Percentiles rank a stretch among this genome's conserved stretches.
phyloP scores from a whole-genome alignment of 179 eudicot genomes.

The Sideroxylon spinosum region DNA sequence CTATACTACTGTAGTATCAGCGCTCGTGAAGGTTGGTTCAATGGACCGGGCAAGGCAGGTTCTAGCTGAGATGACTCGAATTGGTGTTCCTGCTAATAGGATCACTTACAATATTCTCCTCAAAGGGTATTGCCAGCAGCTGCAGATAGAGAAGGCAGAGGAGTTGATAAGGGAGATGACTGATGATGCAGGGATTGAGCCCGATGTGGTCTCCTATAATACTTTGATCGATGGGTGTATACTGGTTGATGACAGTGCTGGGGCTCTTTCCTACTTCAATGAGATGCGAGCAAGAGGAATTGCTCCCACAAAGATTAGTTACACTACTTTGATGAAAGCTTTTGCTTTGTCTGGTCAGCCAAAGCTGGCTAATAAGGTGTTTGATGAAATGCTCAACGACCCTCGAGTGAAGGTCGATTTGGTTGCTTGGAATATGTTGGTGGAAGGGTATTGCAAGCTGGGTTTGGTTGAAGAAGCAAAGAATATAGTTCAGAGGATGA shows the following conservation, averaged over 20 bases:
- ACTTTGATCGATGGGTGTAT: conserved; percentile 90
- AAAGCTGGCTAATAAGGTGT: conserved; percentile 69
- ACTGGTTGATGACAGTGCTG: conserved; percentile 75
- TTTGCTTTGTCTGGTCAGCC: conserved; percentile 90
- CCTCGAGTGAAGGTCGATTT: conserved; percentile 82
- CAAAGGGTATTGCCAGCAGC: conserved; percentile 87
- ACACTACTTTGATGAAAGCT: conserved; percentile 97
- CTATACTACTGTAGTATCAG: conserved; percentile 85
- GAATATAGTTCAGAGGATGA: conserved; percentile 61
- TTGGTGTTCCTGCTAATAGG: conserved; percentile 65
- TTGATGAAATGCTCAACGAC: conserved; percentile 90
- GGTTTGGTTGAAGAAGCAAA: conserved; percentile 85
- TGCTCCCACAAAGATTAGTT: conserved; percentile 87
- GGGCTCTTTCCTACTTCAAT: conserved; percentile 76
- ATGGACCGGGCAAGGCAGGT: conserved; percentile 82
- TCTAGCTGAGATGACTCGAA: conserved; percentile 67
- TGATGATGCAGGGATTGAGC: conserved; percentile 44
- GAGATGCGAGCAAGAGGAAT: conserved; percentile 89
- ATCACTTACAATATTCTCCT: conserved; percentile 83
- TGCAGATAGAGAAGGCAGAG: conserved; percentile 78
- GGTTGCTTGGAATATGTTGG: conserved; percentile 92
- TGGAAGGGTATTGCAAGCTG: conserved; percentile 75
- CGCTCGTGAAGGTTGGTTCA: conserved; percentile 70
- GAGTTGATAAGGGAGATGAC: conserved; percentile 66
- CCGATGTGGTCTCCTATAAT: conserved; percentile 93